Conservation (phyloP, 148 eudicot genomes). For the Cornus florida region DNA sequence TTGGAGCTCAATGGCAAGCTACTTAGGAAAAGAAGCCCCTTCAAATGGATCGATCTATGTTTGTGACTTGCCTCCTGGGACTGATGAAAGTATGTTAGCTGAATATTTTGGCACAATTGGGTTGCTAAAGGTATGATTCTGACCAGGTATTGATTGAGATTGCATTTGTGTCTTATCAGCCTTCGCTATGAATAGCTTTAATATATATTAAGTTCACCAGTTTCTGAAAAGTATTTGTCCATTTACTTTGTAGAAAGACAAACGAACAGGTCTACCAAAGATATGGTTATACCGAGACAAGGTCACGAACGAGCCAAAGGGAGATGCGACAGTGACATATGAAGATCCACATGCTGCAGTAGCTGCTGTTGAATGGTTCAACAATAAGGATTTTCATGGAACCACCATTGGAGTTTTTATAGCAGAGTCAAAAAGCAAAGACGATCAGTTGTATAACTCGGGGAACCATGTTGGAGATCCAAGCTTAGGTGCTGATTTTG, state of each 20-base stretch:
- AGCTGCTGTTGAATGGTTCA: slow-evolving; percentile 98
- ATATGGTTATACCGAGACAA: slow-evolving; percentile 95
- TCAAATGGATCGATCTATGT: slow-evolving; percentile 79
- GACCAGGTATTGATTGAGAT: slow-evolving; percentile 10
- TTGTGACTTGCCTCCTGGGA: slow-evolving; percentile 85
- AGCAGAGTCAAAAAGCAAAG: slow-evolving; percentile 92
- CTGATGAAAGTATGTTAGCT: slow-evolving; percentile 88
- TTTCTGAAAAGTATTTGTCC: slow-evolving; percentile 6
- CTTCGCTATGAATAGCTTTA: background rate
- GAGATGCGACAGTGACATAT: slow-evolving; percentile 95
- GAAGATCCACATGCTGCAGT: slow-evolving; percentile 98
- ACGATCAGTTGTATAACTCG: slow-evolving; percentile 31
- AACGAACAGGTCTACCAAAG: slow-evolving; percentile 86
- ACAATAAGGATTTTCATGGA: slow-evolving; percentile 93
- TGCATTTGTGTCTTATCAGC: background rate
- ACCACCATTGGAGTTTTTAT: slow-evolving; percentile 66
- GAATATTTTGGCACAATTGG: slow-evolving; percentile 93
- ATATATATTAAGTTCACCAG: background rate
- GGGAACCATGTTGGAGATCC: slow-evolving; percentile 36
- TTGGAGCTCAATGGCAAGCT: slow-evolving; percentile 61
- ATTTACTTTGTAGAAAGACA: slow-evolving; percentile 66
- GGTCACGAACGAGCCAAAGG: slow-evolving; percentile 86
- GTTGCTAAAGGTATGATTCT: slow-evolving; percentile 71
- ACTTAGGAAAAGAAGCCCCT: slow-evolving; percentile 66
- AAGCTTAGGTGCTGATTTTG: slow-evolving; percentile 35